Evolutionary conservation across 371 early-diverging fungal genomes (phyloP).

Genomic region (Actinomortierella wolfii): DNA sequence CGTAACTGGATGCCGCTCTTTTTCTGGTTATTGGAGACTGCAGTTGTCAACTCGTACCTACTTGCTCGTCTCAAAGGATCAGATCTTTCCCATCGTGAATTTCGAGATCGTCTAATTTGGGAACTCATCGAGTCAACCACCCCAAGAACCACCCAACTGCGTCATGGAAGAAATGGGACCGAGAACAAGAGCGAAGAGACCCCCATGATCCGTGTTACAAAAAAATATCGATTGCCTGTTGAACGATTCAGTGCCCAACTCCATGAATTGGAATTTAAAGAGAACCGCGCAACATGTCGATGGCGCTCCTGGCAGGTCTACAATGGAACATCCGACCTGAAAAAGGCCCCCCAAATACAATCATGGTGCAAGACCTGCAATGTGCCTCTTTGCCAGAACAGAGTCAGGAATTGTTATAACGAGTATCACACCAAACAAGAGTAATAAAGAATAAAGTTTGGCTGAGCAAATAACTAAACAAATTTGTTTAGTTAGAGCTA

Average conservation of each 20-base stretch:
- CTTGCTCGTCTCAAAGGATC: conserved; percentile 1
- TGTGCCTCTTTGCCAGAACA: conserved; percentile 6
- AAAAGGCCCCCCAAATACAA: background rate
- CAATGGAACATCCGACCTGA: background rate
- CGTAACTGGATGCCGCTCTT: conserved; percentile 30
- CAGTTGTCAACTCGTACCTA: conserved; percentile 25
- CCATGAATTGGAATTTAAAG: conserved; percentile 1
- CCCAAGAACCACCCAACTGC: background rate
- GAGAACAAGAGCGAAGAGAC: background rate
- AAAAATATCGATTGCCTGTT: conserved; percentile 3
- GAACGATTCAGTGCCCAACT: background rate
- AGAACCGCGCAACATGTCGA: conserved; percentile 1
- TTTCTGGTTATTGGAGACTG: conserved; percentile 34
- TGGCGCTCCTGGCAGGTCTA: background rate
- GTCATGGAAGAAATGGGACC: too few relatives aligned
- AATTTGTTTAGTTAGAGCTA: too few relatives aligned
- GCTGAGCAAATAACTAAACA: too few relatives aligned
- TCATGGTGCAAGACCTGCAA: conserved; percentile 2
- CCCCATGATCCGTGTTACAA: conserved; percentile 7
- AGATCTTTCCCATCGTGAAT: conserved; percentile 8
- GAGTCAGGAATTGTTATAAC: too few relatives aligned
- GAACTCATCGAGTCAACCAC: conserved; percentile 3
- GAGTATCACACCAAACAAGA: too few relatives aligned
- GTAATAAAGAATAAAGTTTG: too few relatives aligned
- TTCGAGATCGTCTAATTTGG: conserved; percentile 14